These are phyloP conservation scores for Atkinsonella hypoxylon DNA, from an alignment of 2,329 filamentous ascomycete genomes.

Conservation along the genomic window DNA sequence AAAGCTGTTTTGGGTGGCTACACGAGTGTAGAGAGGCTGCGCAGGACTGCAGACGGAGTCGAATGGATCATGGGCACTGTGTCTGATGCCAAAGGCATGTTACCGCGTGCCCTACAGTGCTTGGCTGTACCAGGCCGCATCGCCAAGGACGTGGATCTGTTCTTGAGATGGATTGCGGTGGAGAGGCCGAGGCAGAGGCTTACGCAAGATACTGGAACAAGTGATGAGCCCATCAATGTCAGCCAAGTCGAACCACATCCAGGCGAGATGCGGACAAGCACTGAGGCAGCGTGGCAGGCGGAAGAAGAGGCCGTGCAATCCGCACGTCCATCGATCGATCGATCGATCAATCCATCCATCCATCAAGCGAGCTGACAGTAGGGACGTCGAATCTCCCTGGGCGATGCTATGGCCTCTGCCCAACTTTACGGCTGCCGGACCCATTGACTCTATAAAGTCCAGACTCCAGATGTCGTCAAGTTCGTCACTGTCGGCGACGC, in stretches of 20 bases:
- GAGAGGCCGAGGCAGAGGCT: conserved; percentile 26
- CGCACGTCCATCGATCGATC: not conserved
- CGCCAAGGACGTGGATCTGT: conserved; percentile 59
- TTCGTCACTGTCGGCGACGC: no score
- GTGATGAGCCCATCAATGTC: not conserved
- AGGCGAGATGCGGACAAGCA: not conserved
- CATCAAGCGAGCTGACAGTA: not conserved
- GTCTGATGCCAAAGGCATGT: conserved; percentile 53
- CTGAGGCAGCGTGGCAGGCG: not conserved
- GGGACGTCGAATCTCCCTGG: no score
- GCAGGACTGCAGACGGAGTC: conserved; percentile 32
- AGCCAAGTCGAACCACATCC: not conserved
- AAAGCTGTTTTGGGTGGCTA: conserved; percentile 46
- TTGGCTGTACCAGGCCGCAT: conserved; percentile 49
- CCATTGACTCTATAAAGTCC: no score
- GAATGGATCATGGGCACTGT: conserved; percentile 73
- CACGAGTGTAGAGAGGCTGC: conserved; percentile 51
- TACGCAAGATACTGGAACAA: not conserved
- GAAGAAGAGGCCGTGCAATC: not conserved
- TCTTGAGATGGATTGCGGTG: conserved; percentile 47
- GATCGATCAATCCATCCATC: no score
- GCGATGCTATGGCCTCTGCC: no score
- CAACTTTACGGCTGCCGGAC: no score
- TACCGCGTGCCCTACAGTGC: conserved; percentile 57
- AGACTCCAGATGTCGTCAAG: no score